Evolutionary conservation across 2,329 filamentous ascomycete genomes (phyloP), one percentile per base, ranked within the genome.

Genomic region (Penicillium paneum): DNA sequence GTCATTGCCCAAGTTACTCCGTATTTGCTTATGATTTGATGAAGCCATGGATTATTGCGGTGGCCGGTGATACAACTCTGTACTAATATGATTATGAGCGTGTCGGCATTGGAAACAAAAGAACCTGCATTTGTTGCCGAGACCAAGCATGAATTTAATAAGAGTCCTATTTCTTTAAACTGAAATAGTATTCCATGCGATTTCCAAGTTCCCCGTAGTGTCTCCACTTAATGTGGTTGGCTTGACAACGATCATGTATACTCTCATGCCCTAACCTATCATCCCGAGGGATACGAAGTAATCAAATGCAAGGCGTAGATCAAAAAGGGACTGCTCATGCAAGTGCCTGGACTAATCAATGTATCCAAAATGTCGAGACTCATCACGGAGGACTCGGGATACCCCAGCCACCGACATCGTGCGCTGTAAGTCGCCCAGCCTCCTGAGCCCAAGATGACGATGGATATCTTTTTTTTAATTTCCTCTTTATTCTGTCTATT

Each of bases 371-470:
- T 1, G 39, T 43, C 52, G 19, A 31, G 46, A 13, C 26, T 12
- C 15, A 40, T 11, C 21, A 32, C 17, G 39, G 8, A 13, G 46
- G 52, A 44, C 40, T 35, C 41, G 24, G 32, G 56, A 54, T 57
- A 60, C 63, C 68, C 69, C 62, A 71, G 69, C 69, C 69, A 67
- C 69, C 67, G 52, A 57, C 49, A 62, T 57, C 35, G 29, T 43
- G 31, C 42, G 40, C 42, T 43, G 41, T 66, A 54, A 67, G 59
- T 69, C 60, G 67, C 63, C 69, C 68, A 71, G 67, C 69, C 69
- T 68, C 68, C 60, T 53, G 58, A 51, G 48, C 58, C 53, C 43
- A 57, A 55, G 45, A 63, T 56, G 59, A 60, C 52, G 38, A 45
- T 49, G 56, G 41, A 34, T 35, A 34, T 56, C 44, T 38, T 52